Evolutionary conservation across 495 filamentous ascomycete genomes (phyloP).

Genomic region (Xylaria longipes): DNA sequence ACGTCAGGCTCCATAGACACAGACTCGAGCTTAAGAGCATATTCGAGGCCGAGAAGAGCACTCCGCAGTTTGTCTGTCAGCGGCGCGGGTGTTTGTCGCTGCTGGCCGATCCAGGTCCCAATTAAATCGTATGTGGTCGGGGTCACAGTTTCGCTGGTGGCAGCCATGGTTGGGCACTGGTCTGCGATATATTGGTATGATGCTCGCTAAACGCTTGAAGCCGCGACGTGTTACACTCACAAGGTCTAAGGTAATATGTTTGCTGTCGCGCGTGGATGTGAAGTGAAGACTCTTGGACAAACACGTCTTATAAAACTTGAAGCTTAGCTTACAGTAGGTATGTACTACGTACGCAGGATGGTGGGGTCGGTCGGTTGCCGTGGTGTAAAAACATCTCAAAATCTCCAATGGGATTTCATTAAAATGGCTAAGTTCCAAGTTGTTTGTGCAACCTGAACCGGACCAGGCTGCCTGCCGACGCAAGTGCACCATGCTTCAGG

Average conservation of each 20-base stretch:
- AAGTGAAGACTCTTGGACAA: neutral
- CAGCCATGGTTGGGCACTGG: neutral
- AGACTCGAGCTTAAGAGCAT: conserved; percentile 28
- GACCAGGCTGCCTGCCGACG: conserved; percentile 1
- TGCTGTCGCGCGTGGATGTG: neutral
- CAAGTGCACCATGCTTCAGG: neutral
- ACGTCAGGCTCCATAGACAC: conserved; percentile 36
- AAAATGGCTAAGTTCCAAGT: neutral
- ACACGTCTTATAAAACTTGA: neutral
- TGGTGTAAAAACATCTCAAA: neutral
- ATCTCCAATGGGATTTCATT: conserved; percentile 4
- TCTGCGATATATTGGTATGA: neutral
- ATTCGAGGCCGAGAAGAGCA: conserved; percentile 41
- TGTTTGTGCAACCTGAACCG: neutral
- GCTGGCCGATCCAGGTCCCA: conserved; percentile 45
- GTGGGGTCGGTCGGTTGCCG: neutral
- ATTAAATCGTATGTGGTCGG: conserved; percentile 38
- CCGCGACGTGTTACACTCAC: neutral
- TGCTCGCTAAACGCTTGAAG: neutral
- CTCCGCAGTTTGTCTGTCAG: conserved; percentile 42
- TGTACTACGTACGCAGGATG: neutral
- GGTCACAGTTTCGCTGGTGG: conserved; percentile 20
- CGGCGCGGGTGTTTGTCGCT: conserved; percentile 36
- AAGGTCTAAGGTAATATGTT: neutral
- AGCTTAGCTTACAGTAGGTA: too few species aligned